A percentile compares a stretch with the other conserved stretches of the same genome.
Conservation (phyloP, 306 rosid species). For the Castanospermum australe region DNA sequence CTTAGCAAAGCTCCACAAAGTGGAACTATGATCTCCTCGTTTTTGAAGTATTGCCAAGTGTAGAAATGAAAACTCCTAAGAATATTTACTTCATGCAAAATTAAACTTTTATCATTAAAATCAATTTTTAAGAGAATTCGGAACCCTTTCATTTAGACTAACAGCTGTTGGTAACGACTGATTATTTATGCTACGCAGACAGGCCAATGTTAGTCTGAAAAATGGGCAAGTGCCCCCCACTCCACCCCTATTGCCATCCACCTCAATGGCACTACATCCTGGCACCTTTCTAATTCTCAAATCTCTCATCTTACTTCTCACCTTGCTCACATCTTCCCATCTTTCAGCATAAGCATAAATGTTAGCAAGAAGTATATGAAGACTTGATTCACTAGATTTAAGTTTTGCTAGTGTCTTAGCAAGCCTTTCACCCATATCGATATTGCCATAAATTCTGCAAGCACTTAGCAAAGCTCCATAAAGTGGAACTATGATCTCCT, state of each 20-base stretch:
- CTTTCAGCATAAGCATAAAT: constrained; percentile 68
- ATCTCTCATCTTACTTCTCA: constrained; percentile 68
- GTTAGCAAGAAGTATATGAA: constrained; percentile 65
- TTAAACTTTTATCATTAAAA: too few relatives aligned
- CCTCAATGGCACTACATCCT: constrained; percentile 66
- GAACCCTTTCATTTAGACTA: too few relatives aligned
- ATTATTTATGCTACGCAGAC: background rate
- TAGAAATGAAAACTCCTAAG: too few relatives aligned
- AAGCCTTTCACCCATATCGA: constrained; percentile 68
- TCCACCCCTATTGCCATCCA: constrained; percentile 33
- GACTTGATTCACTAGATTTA: constrained; percentile 55
- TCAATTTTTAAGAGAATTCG: too few relatives aligned
- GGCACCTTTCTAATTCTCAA: constrained; percentile 56
- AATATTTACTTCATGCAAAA: constrained; percentile 62
- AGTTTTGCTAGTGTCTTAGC: constrained; percentile 46
- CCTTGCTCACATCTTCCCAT: constrained; percentile 75
- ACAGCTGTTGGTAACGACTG: too few relatives aligned
- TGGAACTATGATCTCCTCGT: constrained; percentile 41
- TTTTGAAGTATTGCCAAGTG: constrained; percentile 54
- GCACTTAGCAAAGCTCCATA: constrained; percentile 75
- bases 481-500: constrained; percentile 48
- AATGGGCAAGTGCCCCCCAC: background rate
- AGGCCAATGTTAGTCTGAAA: background rate
- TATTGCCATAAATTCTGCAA: constrained; percentile 65
- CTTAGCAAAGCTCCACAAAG: constrained; percentile 70